Evolutionary conservation across 2,329 filamentous ascomycete genomes (phyloP).

Genomic region (Chaetomium globosum): DNA sequence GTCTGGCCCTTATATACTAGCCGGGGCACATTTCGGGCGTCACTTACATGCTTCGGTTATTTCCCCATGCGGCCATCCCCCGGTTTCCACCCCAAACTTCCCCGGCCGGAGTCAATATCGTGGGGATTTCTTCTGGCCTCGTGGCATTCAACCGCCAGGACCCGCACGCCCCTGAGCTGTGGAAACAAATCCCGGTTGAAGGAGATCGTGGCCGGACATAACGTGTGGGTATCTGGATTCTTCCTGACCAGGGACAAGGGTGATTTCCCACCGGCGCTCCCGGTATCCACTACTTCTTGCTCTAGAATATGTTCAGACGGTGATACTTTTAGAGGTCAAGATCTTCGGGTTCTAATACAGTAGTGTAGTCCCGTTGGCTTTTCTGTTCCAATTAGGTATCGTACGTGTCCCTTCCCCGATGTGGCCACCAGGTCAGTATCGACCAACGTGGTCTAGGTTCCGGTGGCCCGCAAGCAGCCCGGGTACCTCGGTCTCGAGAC

Average conservation of each 20-base stretch:
- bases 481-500: neutral
- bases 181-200: neutral
- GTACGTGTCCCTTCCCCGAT: too few species aligned
- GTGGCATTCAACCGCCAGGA: neutral
- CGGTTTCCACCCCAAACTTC: conserved; percentile 2
- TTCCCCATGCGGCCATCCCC: conserved; percentile 3
- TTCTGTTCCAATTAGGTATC: too few species aligned
- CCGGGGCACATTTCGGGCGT: neutral
- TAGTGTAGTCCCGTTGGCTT: neutral
- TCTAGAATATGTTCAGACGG: neutral
- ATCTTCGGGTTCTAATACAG: neutral
- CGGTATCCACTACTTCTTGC: neutral
- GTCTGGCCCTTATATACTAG: neutral
- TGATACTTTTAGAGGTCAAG: neutral
- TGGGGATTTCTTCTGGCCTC: conserved; percentile 14
- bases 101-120: conserved; percentile 23
- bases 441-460: neutral
- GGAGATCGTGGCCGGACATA: neutral
- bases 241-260: neutral
- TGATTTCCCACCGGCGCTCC: neutral
- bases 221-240: neutral
- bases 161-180: neutral
- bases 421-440: too few species aligned
- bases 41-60: neutral
- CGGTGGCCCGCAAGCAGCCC: too few species aligned